These are phyloP conservation scores for Sonneratia alba DNA, from an alignment of 345 rosid species.

Conservation along the genomic window DNA sequence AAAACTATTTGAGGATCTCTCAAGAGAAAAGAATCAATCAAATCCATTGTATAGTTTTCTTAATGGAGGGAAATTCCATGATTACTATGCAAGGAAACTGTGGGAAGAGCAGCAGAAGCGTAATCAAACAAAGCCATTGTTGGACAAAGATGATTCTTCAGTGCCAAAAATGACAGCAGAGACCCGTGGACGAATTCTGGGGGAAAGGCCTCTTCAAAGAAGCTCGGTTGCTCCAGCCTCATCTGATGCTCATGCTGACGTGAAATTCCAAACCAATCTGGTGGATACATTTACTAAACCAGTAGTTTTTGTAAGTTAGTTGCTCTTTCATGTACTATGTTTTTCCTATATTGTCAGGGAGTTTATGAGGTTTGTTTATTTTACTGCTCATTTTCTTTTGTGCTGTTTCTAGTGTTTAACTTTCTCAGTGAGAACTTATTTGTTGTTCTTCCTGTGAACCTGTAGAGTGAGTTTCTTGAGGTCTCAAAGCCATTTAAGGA, in stretches of 20 bases:
- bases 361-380: not conserved
- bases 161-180: conserved; percentile 74
- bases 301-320: conserved; percentile 48
- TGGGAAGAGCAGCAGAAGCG: conserved; percentile 86
- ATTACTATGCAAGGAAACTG: conserved; percentile 67
- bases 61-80: conserved; percentile 72
- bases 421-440: conserved; percentile 2
- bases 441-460: conserved; percentile 5
- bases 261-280: conserved; percentile 57
- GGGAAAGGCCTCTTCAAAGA: conserved; percentile 83
- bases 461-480: conserved; percentile 50
- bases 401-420: not conserved
- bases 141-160: conserved; percentile 44
- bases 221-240: conserved; percentile 39
- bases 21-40: conserved; percentile 79
- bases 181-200: conserved; percentile 71
- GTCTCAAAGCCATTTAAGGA: conserved; percentile 74
- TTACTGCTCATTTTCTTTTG: not conserved
- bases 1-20: conserved; percentile 88
- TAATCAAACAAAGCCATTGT: conserved; percentile 36
- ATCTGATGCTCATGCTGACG: conserved; percentile 37
- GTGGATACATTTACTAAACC: conserved; percentile 80
- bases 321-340: conserved; percentile 11
- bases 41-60: conserved; percentile 87
- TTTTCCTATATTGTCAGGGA: not conserved